Conservation (phyloP, 257 asterid genomes). For the Solanum paucissectum region DNA sequence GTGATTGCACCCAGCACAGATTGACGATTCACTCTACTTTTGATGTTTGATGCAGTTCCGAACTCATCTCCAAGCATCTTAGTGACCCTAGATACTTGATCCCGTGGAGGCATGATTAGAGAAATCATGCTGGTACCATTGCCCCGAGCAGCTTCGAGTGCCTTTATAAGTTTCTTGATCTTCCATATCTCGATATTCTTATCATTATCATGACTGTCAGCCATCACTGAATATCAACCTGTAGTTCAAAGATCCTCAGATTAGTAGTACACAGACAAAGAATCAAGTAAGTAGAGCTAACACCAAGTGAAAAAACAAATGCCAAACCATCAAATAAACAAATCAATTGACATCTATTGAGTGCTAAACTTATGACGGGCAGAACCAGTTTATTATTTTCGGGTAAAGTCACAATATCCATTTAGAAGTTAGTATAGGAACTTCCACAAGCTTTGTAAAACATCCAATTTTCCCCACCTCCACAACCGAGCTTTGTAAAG, state of each 20-base stretch:
- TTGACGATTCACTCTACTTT: constrained; percentile 33
- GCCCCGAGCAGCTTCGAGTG: constrained; percentile 33
- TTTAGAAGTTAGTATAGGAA: neutral
- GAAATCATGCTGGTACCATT: constrained; percentile 41
- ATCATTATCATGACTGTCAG: constrained; percentile 24
- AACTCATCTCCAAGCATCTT: constrained; percentile 39
- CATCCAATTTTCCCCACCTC: neutral
- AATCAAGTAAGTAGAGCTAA: neutral
- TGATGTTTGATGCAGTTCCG: constrained; percentile 36
- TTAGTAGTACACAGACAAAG: neutral
- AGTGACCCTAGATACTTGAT: constrained; percentile 27
- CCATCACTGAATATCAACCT: neutral
- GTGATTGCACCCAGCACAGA: constrained; percentile 39
- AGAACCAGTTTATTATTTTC: neutral
- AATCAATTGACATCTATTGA: neutral
- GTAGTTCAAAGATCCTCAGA: neutral
- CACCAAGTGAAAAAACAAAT: neutral
- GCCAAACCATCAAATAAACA: neutral
- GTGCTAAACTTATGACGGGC: neutral
- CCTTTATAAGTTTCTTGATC: constrained; percentile 31
- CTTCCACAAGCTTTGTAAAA: neutral
- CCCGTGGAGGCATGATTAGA: constrained; percentile 39
- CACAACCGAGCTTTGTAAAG: neutral
- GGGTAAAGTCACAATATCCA: neutral
- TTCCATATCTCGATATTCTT: constrained; percentile 33